A percentile compares a stretch with the other conserved stretches of the same genome.
Conservation (phyloP, 2,329 filamentous ascomycete species). For the Penicillium sp. region DNA sequence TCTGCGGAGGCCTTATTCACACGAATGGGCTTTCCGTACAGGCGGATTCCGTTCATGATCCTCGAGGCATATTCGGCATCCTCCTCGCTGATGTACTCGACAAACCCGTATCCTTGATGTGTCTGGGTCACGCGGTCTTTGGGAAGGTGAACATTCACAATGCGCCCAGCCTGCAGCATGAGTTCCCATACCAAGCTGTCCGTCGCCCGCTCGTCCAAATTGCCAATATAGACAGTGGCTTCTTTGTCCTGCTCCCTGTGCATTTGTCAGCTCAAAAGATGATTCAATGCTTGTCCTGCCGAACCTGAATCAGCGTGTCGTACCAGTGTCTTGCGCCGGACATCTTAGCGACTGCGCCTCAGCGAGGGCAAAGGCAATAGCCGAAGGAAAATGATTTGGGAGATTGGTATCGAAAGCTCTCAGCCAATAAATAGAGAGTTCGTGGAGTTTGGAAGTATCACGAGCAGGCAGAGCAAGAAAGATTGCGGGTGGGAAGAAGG, state of each 20-base stretch:
- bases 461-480: neutral
- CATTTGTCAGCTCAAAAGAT: conserved; percentile 9
- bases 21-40: conserved; percentile 90
- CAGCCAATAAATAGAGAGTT: neutral
- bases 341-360: conserved; percentile 44
- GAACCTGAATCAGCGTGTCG: conserved; percentile 2
- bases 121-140: conserved; percentile 96
- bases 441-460: neutral
- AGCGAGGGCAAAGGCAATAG: neutral
- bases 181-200: conserved; percentile 92
- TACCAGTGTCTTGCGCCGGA: conserved; percentile 72
- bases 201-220: conserved; percentile 92
- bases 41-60: conserved; percentile 90
- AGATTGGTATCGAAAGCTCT: neutral
- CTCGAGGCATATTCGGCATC: conserved; percentile 95
- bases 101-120: conserved; percentile 97
- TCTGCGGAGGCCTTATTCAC: conserved; percentile 94
- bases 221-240: conserved; percentile 95
- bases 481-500: neutral
- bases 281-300: neutral
- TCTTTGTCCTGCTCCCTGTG: conserved; percentile 96
- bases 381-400: neutral
- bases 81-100: conserved; percentile 92
- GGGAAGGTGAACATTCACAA: conserved; percentile 95
- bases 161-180: conserved; percentile 95